phyloP scores from a whole-genome alignment of 129 eudicot species.

The Saposhnikovia divaricata region DNA sequence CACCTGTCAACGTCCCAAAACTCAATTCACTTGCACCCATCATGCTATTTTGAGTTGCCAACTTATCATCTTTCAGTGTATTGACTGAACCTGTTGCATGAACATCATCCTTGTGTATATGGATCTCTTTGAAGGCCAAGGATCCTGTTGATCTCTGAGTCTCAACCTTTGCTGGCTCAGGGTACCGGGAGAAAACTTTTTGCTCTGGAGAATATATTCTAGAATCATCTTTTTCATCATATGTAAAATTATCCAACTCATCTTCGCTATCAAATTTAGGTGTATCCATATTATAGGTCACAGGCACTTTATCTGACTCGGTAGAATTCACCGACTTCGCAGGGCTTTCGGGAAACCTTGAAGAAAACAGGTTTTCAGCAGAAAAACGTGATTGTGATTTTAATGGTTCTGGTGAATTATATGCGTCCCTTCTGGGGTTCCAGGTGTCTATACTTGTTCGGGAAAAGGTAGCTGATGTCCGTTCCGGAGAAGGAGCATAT shows the following conservation, averaged over 20 bases:
- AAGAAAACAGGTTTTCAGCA: constrained; percentile 20
- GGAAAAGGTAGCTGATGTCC: constrained; percentile 20
- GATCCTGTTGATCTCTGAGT: neutral
- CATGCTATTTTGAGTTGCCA: constrained; percentile 12
- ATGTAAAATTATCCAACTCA: constrained; percentile 19
- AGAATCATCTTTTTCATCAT: constrained; percentile 13
- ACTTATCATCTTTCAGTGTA: neutral
- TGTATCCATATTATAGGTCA: constrained; percentile 38
- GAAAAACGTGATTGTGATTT: constrained; percentile 28
- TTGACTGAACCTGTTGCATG: constrained; percentile 9
- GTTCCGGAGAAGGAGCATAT: constrained; percentile 35
- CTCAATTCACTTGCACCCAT: constrained; percentile 35
- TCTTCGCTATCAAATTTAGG: constrained; percentile 46
- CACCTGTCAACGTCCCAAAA: constrained; percentile 59
- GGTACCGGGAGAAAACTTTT: neutral
- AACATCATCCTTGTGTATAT: constrained; percentile 16
- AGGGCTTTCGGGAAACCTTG: constrained; percentile 27
- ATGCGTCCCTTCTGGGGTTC: constrained; percentile 19
- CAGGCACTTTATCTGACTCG: constrained; percentile 27
- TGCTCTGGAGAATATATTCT: neutral
- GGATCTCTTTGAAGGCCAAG: constrained; percentile 4
- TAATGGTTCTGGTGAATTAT: constrained; percentile 12
- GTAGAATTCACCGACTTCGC: constrained; percentile 17
- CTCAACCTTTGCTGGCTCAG: constrained; percentile 8
- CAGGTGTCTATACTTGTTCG: constrained; percentile 17